A percentile compares a stretch with the other conserved stretches of the same genome.
phyloP scores from a whole-genome alignment of 106 monocot genomes.

The Platanthera zijinensis region DNA sequence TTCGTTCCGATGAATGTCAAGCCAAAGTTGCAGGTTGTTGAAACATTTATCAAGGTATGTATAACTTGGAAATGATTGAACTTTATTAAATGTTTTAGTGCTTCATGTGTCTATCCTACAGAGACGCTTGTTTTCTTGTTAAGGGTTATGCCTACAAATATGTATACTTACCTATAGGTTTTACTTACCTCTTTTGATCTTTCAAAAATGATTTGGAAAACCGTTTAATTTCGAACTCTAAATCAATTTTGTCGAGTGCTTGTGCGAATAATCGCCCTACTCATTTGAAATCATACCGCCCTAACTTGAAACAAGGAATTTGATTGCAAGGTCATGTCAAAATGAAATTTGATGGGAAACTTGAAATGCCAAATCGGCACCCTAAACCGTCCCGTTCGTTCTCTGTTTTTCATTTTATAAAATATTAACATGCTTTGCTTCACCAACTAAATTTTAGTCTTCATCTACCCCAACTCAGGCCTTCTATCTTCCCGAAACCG shows the following conservation, averaged over 20 bases:
- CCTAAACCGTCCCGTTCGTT: too few relatives aligned
- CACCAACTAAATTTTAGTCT: background rate
- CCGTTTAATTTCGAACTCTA: too few relatives aligned
- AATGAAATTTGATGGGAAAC: too few relatives aligned
- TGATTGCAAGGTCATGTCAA: too few relatives aligned
- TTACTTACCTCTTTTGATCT: background rate
- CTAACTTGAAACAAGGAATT: too few relatives aligned
- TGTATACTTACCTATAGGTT: background rate
- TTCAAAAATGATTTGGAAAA: too few relatives aligned
- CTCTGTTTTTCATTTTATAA: background rate
- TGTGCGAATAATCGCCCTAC: too few relatives aligned
- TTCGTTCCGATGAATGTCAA: slow-evolving; percentile 66
- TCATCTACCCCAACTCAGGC: slow-evolving; percentile 40
- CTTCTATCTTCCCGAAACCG: slow-evolving; percentile 96
- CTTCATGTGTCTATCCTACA: background rate
- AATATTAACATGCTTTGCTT: background rate
- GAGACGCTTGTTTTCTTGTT: background rate
- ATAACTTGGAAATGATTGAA: background rate
- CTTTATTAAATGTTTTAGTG: background rate
- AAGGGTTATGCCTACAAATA: background rate
- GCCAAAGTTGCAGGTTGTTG: slow-evolving; percentile 78
- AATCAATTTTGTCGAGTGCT: too few relatives aligned
- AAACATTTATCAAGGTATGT: slow-evolving; percentile 85
- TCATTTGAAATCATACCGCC: too few relatives aligned
- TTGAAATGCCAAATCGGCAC: too few relatives aligned